Conservation (phyloP, 108 stramenopile species). For the Cylindrotheca fusiformis region DNA sequence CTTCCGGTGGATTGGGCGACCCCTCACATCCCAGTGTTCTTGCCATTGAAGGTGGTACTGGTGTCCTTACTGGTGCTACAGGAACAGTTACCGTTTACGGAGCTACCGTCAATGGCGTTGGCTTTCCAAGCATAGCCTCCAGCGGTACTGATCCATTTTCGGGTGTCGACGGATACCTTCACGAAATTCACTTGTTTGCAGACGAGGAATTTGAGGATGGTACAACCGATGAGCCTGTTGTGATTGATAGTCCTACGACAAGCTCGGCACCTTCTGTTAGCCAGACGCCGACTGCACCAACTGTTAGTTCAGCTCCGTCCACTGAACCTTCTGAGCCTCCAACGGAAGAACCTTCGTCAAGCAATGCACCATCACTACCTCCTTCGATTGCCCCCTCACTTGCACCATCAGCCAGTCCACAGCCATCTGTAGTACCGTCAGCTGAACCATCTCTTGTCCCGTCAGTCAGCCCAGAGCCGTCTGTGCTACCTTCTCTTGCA, state of each 20-base stretch:
- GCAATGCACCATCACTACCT: too few relatives aligned
- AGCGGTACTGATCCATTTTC: conserved; percentile 19
- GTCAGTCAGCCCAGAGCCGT: too few relatives aligned
- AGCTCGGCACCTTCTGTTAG: not conserved
- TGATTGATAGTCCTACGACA: not conserved
- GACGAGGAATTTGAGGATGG: conserved; percentile 15
- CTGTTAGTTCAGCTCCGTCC: too few relatives aligned
- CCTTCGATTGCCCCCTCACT: too few relatives aligned
- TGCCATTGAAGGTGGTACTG: conserved; percentile 25
- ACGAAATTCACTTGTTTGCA: conserved; percentile 17
- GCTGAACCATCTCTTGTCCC: too few relatives aligned
- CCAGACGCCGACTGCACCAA: too few relatives aligned
- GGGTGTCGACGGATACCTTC: conserved; percentile 21
- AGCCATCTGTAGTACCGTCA: too few relatives aligned
- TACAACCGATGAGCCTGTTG: not conserved
- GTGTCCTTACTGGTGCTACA: conserved; percentile 17
- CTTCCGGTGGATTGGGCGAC: conserved; percentile 19
- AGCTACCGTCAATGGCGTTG: conserved; percentile 6
- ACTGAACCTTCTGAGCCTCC: too few relatives aligned
- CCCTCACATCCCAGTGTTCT: conserved; percentile 1
- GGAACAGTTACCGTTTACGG: conserved; percentile 21
- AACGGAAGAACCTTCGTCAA: too few relatives aligned
- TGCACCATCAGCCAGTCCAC: too few relatives aligned
- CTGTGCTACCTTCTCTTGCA: too few relatives aligned
- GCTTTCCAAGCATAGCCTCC: conserved; percentile 4